Conservation (phyloP, 2,329 filamentous ascomycete genomes). For the Neofusicoccum sp. region DNA sequence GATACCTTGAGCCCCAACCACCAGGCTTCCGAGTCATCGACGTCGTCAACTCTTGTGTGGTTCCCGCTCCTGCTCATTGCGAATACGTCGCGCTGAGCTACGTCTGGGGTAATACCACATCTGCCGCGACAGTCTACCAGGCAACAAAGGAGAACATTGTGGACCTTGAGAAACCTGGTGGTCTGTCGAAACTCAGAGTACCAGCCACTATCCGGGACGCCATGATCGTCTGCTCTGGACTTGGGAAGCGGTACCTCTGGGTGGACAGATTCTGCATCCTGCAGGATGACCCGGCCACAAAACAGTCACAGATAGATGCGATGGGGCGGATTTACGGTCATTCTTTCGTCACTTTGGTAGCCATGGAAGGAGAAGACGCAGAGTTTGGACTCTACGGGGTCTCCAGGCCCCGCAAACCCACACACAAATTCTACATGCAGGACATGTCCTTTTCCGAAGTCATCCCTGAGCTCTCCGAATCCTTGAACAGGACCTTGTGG, state of each 20-base stretch:
- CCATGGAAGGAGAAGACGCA: neutral
- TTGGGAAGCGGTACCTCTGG: slow-evolving; percentile 21
- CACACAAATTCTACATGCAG: too few species aligned
- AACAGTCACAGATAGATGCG: neutral
- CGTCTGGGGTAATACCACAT: neutral
- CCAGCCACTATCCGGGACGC: slow-evolving; percentile 18
- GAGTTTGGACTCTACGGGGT: too few species aligned
- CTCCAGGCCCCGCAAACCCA: too few species aligned
- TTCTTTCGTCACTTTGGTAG: neutral
- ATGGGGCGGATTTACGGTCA: neutral
- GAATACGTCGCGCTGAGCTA: neutral
- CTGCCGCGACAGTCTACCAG: neutral
- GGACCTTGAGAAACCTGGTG: neutral
- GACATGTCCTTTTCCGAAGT: too few species aligned
- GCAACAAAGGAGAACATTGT: neutral
- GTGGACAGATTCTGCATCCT: slow-evolving; percentile 22
- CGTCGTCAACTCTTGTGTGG: too few species aligned
- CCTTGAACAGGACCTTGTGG: too few species aligned
- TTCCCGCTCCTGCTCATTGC: too few species aligned
- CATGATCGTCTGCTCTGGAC: neutral
- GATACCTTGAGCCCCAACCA: too few species aligned
- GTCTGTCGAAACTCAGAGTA: neutral
- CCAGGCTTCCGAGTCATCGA: too few species aligned
- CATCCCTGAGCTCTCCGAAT: too few species aligned
- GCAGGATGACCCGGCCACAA: neutral